phyloP scores from a whole-genome alignment of 768 basidiomycete species.

The Chalciporus pseudorubinellus region DNA sequence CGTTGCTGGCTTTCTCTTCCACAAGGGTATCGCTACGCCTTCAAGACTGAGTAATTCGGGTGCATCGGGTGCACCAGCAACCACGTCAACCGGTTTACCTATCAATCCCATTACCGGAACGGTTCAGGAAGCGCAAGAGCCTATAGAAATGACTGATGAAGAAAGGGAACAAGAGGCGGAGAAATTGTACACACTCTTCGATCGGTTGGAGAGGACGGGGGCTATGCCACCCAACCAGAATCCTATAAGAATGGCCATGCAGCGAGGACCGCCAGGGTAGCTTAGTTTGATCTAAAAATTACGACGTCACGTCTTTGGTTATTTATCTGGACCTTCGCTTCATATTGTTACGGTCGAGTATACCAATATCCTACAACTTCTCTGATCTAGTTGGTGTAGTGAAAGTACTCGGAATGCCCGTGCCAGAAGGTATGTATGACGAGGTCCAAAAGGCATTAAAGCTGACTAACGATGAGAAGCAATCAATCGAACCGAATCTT shows the following conservation, averaged over 20 bases:
- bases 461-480: background rate
- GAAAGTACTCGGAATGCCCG: no score
- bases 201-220: slow-evolving; percentile 78
- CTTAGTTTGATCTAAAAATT: background rate
- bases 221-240: slow-evolving; percentile 63
- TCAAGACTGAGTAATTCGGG: slow-evolving; percentile 31
- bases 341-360: background rate
- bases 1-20: slow-evolving; percentile 91
- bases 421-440: background rate
- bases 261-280: slow-evolving; percentile 22
- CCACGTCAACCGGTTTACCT: slow-evolving; percentile 38
- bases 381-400: no score
- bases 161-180: slow-evolving; percentile 95
- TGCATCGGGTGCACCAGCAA: slow-evolving; percentile 32
- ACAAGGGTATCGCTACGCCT: slow-evolving; percentile 77
- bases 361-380: background rate
- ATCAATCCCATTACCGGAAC: slow-evolving; percentile 92
- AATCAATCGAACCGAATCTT: slow-evolving; percentile 46
- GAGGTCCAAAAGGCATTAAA: background rate
- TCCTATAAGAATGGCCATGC: slow-evolving; percentile 70
- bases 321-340: background rate
- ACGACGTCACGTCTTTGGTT: background rate
- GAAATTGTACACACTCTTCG: slow-evolving; percentile 87
- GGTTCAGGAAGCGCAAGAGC: slow-evolving; percentile 38
- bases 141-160: slow-evolving; percentile 81